Evolutionary conservation across 768 basidiomycete genomes (phyloP).

Genomic region (Termitomyces sp.): DNA sequence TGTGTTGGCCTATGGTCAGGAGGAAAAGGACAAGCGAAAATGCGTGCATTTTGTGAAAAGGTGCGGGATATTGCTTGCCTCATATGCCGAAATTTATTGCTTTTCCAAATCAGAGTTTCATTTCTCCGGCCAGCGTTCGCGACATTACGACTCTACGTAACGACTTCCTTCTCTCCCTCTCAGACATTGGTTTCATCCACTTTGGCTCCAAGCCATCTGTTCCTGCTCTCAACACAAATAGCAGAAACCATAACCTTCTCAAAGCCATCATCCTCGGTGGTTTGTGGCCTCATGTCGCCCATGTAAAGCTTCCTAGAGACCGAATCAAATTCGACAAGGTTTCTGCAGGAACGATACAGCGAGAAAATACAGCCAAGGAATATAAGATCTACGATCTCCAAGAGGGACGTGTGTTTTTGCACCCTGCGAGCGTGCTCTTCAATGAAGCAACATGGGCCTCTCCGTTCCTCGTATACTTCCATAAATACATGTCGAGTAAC

Average conservation of each 20-base stretch:
- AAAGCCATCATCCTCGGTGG: constrained; percentile 85
- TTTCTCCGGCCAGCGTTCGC: constrained; percentile 64
- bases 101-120: constrained; percentile 60
- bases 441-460: constrained; percentile 65
- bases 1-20: constrained; percentile 45
- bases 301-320: constrained; percentile 66
- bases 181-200: constrained; percentile 65
- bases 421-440: constrained; percentile 81
- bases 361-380: constrained; percentile 81
- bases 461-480: constrained; percentile 80
- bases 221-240: constrained; percentile 57
- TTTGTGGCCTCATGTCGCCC: constrained; percentile 79
- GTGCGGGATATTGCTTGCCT: constrained; percentile 23
- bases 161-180: constrained; percentile 71
- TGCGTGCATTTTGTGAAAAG: constrained; percentile 68
- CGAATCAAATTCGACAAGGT: constrained; percentile 83
- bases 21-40: constrained; percentile 38
- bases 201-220: constrained; percentile 37
- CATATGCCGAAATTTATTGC: background rate
- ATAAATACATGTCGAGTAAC: constrained; percentile 71
- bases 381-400: constrained; percentile 76
- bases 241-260: constrained; percentile 64
- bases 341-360: constrained; percentile 76
- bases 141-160: constrained; percentile 74
- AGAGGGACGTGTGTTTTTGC: constrained; percentile 67